phyloP scores from a whole-genome alignment of 441 rosid genomes.

The Brassica balearica region DNA sequence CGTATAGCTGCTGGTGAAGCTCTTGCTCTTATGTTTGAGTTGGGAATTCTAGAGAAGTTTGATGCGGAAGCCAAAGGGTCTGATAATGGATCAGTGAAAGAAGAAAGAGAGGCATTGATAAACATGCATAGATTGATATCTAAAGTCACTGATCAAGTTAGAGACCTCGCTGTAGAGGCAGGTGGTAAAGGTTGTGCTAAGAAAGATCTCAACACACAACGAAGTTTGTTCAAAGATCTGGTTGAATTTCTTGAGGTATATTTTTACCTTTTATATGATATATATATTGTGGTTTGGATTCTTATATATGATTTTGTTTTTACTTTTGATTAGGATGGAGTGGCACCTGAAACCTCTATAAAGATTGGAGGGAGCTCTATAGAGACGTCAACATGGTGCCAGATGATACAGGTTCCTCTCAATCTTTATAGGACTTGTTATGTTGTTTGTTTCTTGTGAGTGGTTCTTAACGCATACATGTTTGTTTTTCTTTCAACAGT shows the following conservation, averaged over 20 bases:
- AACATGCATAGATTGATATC: neutral
- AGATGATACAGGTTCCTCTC: constrained; percentile 9
- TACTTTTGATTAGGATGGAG: neutral
- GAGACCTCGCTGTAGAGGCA: constrained; percentile 1
- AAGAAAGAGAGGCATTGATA: neutral
- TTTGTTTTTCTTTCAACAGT: neutral
- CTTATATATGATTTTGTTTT: neutral
- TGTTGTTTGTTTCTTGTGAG: neutral
- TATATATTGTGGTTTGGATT: neutral
- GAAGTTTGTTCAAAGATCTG: neutral
- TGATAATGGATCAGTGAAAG: neutral
- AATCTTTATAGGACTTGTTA: neutral
- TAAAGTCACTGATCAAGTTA: neutral
- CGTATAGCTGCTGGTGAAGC: constrained; percentile 9
- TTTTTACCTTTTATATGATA: neutral
- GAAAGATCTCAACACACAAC: neutral
- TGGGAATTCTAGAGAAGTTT: constrained; percentile 2
- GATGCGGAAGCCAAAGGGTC: neutral
- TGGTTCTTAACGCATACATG: neutral
- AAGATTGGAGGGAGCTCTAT: neutral
- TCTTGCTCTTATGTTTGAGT: neutral
- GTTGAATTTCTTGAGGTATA: constrained; percentile 1
- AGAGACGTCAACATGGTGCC: constrained; percentile 1
- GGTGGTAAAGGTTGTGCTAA: constrained; percentile 10
- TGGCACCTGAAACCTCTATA: neutral